Evolutionary conservation across 257 asterid species (phyloP).

Genomic region (Gynochthodes officinalis): DNA sequence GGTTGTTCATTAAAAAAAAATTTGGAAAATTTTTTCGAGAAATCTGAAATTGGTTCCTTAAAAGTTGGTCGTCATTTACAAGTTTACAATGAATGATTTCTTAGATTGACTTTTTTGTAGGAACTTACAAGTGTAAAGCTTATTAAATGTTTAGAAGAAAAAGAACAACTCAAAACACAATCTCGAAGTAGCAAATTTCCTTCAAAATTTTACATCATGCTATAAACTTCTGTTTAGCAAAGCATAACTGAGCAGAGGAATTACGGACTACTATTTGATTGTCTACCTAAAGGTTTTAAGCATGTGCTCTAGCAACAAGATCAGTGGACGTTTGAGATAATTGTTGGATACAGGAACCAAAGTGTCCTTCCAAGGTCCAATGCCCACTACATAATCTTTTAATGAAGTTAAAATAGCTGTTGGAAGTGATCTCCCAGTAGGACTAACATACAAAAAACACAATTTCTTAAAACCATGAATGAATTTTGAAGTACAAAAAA

Average conservation of each 20-base stretch:
- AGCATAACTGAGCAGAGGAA: not conserved
- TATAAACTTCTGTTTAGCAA: not conserved
- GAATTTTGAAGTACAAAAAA: not conserved
- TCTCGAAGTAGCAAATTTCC: not conserved
- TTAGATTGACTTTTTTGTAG: too few relatives aligned
- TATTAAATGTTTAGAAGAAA: too few relatives aligned
- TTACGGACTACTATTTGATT: not conserved
- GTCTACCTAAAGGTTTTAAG: slow-evolving; percentile 80
- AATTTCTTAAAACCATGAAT: not conserved
- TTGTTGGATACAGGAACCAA: slow-evolving; percentile 45
- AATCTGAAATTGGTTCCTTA: too few relatives aligned
- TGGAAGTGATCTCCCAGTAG: too few relatives aligned
- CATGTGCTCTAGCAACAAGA: slow-evolving; percentile 90
- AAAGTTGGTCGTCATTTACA: too few relatives aligned
- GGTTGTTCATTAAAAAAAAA: too few relatives aligned
- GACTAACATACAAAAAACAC: slow-evolving; percentile 46
- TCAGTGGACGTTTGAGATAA: slow-evolving; percentile 60
- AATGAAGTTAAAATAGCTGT: slow-evolving; percentile 73
- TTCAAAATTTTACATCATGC: not conserved
- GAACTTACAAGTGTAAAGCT: too few relatives aligned
- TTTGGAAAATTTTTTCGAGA: too few relatives aligned
- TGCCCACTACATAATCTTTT: slow-evolving; percentile 86
- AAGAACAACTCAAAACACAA: not conserved
- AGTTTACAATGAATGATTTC: too few relatives aligned
- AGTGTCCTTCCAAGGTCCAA: slow-evolving; percentile 96